These are phyloP conservation scores for Candida glucosophila DNA, from an alignment of 1,139 yeast species.

Conservation along the genomic window DNA sequence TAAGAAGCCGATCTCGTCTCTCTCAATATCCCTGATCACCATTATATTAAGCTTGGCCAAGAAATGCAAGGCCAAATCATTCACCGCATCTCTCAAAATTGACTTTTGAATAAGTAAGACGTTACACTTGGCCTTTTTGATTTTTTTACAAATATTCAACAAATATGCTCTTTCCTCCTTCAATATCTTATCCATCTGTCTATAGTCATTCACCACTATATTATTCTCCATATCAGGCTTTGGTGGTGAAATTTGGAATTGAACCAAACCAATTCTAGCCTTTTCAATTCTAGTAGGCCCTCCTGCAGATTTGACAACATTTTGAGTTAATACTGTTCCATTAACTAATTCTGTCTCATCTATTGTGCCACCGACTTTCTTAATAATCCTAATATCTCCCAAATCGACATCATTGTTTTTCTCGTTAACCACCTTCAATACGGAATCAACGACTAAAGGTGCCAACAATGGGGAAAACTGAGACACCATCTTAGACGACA, in stretches of 20 bases:
- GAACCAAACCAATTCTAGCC: conserved; percentile 86
- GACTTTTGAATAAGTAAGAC: conserved; percentile 91
- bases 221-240: conserved; percentile 98
- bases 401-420: conserved; percentile 62
- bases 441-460: conserved; percentile 93
- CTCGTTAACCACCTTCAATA: conserved; percentile 61
- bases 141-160: conserved; percentile 88
- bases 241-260: conserved; percentile 96
- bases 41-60: conserved; percentile 83
- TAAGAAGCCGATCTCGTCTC: conserved; percentile 93
- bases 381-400: conserved; percentile 78
- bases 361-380: conserved; percentile 95
- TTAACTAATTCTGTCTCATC: conserved; percentile 91
- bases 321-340: conserved; percentile 91
- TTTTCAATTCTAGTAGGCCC: conserved; percentile 96
- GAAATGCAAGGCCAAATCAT: conserved; percentile 92
- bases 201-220: conserved; percentile 92
- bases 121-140: conserved; percentile 94
- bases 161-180: conserved; percentile 96
- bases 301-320: conserved; percentile 81
- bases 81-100: conserved; percentile 93
- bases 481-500: conserved; percentile 90
- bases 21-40: conserved; percentile 92
- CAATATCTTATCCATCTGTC: conserved; percentile 97
- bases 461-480: conserved; percentile 81